Percentiles rank a stretch among this genome's conserved stretches.
Evolutionary conservation across 2,329 filamentous ascomycete genomes (phyloP).

Genomic region (Acephala macrosclerotiorum): DNA sequence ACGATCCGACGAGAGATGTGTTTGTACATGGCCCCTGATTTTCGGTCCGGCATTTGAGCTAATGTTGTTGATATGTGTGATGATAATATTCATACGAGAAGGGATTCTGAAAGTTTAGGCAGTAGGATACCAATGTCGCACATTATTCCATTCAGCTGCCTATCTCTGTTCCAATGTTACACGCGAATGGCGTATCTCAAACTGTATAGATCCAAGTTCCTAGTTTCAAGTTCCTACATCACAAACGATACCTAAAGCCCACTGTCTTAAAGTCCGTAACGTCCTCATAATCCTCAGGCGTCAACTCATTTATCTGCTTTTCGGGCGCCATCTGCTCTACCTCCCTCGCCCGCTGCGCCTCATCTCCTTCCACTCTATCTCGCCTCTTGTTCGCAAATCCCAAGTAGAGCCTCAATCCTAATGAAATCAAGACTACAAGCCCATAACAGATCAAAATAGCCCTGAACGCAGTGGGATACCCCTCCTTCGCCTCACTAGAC

Average conservation of each 20-base stretch:
- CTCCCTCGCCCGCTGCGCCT: not conserved
- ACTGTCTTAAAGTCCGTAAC: conserved; percentile 65
- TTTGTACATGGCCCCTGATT: not conserved
- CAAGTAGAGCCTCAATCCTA: conserved; percentile 37
- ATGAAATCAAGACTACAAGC: conserved; percentile 25
- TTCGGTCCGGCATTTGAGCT: not conserved
- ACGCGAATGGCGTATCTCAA: not conserved
- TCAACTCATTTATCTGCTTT: conserved; percentile 45
- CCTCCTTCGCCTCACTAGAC: conserved; percentile 21
- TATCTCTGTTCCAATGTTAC: not conserved
- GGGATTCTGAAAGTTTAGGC: not conserved
- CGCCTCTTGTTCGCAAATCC: conserved; percentile 33
- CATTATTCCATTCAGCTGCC: not conserved
- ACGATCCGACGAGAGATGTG: not conserved
- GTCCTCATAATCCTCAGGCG: conserved; percentile 60
- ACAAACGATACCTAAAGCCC: conserved; percentile 64
- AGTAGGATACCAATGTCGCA: not conserved
- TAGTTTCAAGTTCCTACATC: no score
- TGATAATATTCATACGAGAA: not conserved
- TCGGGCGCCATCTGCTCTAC: conserved; percentile 45
- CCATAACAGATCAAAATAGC: conserved; percentile 39
- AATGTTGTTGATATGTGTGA: not conserved
- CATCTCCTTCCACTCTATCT: conserved; percentile 21
- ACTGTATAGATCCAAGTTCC: no score
- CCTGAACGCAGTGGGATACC: conserved; percentile 40